Evolutionary conservation across 2,329 filamentous ascomycete genomes (phyloP).

Genomic region (Rhynchosporium graminicola): DNA sequence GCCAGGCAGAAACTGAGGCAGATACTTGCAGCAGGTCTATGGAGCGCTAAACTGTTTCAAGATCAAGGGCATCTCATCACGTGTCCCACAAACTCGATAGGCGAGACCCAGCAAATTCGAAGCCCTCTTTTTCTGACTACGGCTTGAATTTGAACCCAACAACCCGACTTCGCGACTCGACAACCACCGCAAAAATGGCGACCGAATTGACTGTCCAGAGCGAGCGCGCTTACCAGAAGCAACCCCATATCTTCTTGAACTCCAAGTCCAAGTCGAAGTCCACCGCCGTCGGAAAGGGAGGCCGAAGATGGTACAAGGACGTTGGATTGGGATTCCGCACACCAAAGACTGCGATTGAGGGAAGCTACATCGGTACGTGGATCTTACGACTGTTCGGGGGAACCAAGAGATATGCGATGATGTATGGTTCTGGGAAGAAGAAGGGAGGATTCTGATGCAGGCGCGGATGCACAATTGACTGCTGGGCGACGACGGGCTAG

Average conservation of each 20-base stretch:
- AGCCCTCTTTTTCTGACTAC: slow-evolving; percentile 22
- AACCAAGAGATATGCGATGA: slow-evolving; percentile 11
- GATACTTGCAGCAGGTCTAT: neutral
- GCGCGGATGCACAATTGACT: neutral
- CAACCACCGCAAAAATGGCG: slow-evolving; percentile 64
- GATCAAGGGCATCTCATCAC: slow-evolving; percentile 16
- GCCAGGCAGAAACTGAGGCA: slow-evolving; percentile 20
- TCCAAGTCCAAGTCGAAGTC: slow-evolving; percentile 88
- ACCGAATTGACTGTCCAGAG: slow-evolving; percentile 99
- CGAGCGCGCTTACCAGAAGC: slow-evolving; percentile 99
- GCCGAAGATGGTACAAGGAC: slow-evolving; percentile 99
- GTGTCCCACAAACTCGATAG: slow-evolving; percentile 25
- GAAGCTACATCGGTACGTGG: slow-evolving; percentile 95
- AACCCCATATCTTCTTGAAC: slow-evolving; percentile 99
- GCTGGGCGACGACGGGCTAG: neutral
- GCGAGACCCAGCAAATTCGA: slow-evolving; percentile 29
- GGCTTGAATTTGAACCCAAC: slow-evolving; percentile 11
- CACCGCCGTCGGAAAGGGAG: slow-evolving; percentile 81
- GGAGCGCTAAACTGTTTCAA: neutral
- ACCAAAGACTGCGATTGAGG: slow-evolving; percentile 98
- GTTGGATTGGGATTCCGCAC: slow-evolving; percentile 99
- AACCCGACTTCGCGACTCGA: slow-evolving; percentile 37
- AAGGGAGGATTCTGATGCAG: neutral
- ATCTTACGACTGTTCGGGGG: slow-evolving; percentile 15
- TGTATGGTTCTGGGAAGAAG: neutral